Base-by-base conservation (phyloP, 2,329 filamentous ascomycete species). In the Elsinoe fawcettii region DNA sequence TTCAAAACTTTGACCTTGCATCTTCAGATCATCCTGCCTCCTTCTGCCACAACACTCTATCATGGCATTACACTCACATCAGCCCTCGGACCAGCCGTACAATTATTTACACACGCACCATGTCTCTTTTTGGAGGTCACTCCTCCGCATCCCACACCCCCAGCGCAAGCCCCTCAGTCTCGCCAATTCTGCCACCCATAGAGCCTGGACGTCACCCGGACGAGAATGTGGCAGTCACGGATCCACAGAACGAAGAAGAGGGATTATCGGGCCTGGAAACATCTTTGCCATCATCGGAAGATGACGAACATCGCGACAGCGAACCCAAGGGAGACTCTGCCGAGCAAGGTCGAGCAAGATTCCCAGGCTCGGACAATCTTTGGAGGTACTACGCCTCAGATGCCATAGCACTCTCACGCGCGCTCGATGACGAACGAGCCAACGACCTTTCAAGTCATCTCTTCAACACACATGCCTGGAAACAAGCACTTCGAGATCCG, bases 381-480 rank as follows among this genome's bases (percentile, higher is more conserved):
- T 96, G 90, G 89, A 75, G 74, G 56, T 65, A 70, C 8, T 73
- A 82, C 58, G 89, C 85, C 1, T 73, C 76, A 51, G 72, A 79
- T 30, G 87, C 90, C 59, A 79, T 85, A 12, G 76, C 78, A 6
- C 77, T 88, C 1, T 80, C 80, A 58, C 74, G 77, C 4, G 83
- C 85, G 6, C 74, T 95, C 57, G 80, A 85, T 58, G 77, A 81
- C 46, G 68, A 83, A 14, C 77, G 81, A 34, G 80, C 85, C 37
- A 75, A 79, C 55, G 85, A 96, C 66, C 73, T 96, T 9, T 77
- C 82, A 0, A 72, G 85, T 44, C 91, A 96, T 72, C 74, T 96
- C 4, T 95, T 88, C 73, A 89, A 93, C 69, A 78, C 86, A 0
- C 86, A 86, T 71, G 80, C 80, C 34, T 74, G 95, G 56, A 90